A percentile compares a stretch with the other conserved stretches of the same genome.
Evolutionary conservation across 169 alveolate genomes (phyloP).

Genomic region (Eimeria brunetti): DNA sequence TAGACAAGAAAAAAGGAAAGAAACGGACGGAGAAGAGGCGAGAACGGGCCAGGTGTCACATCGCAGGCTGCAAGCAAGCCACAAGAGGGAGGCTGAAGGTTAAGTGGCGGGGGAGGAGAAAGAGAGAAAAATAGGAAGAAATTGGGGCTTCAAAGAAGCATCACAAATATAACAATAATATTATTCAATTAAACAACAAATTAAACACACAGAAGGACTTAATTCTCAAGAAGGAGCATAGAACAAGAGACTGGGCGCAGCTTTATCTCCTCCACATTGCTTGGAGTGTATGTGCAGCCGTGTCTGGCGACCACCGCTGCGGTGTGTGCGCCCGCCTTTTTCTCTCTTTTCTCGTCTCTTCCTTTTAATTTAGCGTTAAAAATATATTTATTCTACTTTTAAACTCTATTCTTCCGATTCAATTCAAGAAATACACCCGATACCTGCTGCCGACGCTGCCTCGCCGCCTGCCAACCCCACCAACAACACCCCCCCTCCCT

Average conservation of each 20-base stretch:
- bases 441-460: constrained; percentile 50
- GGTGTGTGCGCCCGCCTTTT: not conserved
- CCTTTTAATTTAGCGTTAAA: not conserved
- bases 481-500: constrained; percentile 29
- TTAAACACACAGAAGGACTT: not conserved
- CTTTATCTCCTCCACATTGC: constrained; percentile 18
- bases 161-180: no score
- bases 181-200: not conserved
- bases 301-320: not conserved
- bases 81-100: constrained; percentile 24
- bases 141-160: not conserved
- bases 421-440: not conserved
- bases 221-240: not conserved
- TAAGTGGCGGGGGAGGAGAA: not conserved
- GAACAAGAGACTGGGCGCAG: not conserved
- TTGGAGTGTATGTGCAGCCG: constrained; percentile 9
- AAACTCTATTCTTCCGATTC: not conserved
- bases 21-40: not conserved
- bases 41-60: not conserved
- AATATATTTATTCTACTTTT: not conserved
- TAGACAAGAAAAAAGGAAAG: not conserved
- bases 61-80: not conserved
- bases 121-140: not conserved
- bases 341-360: not conserved
- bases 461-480: constrained; percentile 29